phyloP scores from a whole-genome alignment of 2,329 filamentous ascomycete species.

The Aspergillus sp. region DNA sequence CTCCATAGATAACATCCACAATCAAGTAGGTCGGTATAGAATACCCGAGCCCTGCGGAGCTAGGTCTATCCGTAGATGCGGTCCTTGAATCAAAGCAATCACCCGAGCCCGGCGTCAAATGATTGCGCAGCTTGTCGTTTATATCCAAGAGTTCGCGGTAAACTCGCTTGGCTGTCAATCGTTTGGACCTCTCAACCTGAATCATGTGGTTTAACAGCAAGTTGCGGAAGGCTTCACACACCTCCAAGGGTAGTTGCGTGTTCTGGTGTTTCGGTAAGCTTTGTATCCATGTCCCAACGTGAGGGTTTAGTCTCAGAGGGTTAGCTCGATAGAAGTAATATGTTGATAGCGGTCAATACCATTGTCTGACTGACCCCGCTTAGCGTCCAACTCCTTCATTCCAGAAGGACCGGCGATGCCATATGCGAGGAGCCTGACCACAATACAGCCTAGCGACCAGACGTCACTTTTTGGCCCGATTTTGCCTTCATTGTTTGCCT shows the following conservation, averaged over 20 bases:
- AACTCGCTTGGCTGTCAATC: too few species aligned
- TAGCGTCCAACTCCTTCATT: conserved; percentile 11
- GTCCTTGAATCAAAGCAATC: too few species aligned
- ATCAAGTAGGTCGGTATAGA: background rate
- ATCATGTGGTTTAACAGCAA: background rate
- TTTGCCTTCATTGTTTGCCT: background rate
- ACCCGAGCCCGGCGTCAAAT: too few species aligned
- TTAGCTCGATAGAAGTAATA: conserved; percentile 18
- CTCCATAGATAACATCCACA: background rate
- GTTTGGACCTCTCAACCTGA: background rate
- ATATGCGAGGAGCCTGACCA: conserved; percentile 23
- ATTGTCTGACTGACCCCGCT: background rate
- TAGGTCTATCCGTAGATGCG: background rate
- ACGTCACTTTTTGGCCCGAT: conserved; percentile 24
- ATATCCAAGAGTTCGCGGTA: too few species aligned
- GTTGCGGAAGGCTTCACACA: background rate
- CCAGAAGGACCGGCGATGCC: conserved; percentile 14
- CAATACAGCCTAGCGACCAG: conserved; percentile 30
- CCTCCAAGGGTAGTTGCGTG: background rate
- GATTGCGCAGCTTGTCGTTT: too few species aligned
- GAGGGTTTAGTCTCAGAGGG: conserved; percentile 18
- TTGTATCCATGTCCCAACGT: conserved; percentile 19
- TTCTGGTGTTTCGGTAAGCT: background rate
- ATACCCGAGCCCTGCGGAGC: background rate
- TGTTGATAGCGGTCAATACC: conserved; percentile 3